Conservation (phyloP, 768 basidiomycete genomes). For the Scleroderma bovista region DNA sequence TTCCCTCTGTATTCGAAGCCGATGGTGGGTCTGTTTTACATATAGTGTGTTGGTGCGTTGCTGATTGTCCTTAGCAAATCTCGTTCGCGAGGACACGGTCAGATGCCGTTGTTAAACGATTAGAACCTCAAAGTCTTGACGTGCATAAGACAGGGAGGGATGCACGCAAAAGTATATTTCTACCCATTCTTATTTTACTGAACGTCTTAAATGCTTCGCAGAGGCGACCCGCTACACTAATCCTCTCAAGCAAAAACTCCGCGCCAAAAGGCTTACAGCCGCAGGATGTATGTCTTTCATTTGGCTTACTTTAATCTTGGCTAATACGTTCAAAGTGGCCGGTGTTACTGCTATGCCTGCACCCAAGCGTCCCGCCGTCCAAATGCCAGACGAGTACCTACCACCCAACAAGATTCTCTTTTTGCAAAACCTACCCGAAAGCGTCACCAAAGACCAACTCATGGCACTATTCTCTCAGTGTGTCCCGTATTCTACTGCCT, state of each 20-base stretch:
- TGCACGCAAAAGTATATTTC: conserved; percentile 79
- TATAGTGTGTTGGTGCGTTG: neutral
- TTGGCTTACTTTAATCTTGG: conserved; percentile 1
- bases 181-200: neutral
- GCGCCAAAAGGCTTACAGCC: conserved; percentile 66
- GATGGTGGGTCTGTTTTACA: conserved; percentile 59
- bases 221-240: conserved; percentile 78
- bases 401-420: conserved; percentile 99
- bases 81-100: conserved; percentile 86
- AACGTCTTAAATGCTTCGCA: neutral
- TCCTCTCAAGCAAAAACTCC: conserved; percentile 82
- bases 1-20: conserved; percentile 97
- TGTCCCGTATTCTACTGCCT: conserved; percentile 24
- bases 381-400: conserved; percentile 99
- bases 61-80: conserved; percentile 64
- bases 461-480: conserved; percentile 89
- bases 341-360: conserved; percentile 60
- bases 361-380: conserved; percentile 76
- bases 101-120: conserved; percentile 80
- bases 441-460: conserved; percentile 88
- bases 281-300: conserved; percentile 54
- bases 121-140: conserved; percentile 65
- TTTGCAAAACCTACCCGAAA: conserved; percentile 93
- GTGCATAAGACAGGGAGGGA: conserved; percentile 67
- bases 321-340: conserved; percentile 45